Evolutionary conservation across 1,284 basidiomycete species (phyloP), one percentile per base, ranked within the genome.

Genomic region (Sporisorium graminicola): DNA sequence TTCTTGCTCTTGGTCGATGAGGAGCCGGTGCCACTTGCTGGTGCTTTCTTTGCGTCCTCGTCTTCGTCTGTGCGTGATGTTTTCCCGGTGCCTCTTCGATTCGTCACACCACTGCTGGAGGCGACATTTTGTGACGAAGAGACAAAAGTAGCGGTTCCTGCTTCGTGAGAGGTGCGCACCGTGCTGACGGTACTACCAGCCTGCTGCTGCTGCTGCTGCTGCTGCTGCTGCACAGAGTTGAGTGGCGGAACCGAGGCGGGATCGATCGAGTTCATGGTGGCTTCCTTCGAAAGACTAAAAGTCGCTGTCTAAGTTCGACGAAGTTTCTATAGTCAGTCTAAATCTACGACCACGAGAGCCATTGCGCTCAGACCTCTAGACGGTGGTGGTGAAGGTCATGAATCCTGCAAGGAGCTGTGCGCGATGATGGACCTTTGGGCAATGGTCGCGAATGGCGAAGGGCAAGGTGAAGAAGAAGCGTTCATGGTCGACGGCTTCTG

Each of bases 261-360:
- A 18, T 75, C 73, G 46, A 70, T 52, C 13, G 73, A 66, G 57
- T 67, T 70, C 73, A 75, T 75, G 46, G 7, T 60, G 13, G n/a
- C 29, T 12, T 20, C n/a, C n/a, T 12, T 16, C 8, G 8, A 47
- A 47, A 18, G 29, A 31, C 29, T 31, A 5, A 10, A 5, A 31
- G 29, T 10, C 10, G 29, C 29, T 31, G 29, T 31, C 10, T 31
- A 10, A 31, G 29, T 31, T n/a, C 29, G 29, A 31, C 29, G 10
- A 31, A 31, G 29, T 10, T 31, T 35, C 13, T 35, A 13, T 35
- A 18, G 14, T 40, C 4, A 18, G 18, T 40, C 16, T 40, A 12
- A 18, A 40, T 40, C 16, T 3, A 40, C 37, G 16, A 18, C 37
- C 16, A 40, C 37, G 18, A 40, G 16, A 40, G 18, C 37, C 37